Evolutionary conservation across 192 early-diverging fungal genomes (phyloP).

Genomic region (Dispira parvispora): DNA sequence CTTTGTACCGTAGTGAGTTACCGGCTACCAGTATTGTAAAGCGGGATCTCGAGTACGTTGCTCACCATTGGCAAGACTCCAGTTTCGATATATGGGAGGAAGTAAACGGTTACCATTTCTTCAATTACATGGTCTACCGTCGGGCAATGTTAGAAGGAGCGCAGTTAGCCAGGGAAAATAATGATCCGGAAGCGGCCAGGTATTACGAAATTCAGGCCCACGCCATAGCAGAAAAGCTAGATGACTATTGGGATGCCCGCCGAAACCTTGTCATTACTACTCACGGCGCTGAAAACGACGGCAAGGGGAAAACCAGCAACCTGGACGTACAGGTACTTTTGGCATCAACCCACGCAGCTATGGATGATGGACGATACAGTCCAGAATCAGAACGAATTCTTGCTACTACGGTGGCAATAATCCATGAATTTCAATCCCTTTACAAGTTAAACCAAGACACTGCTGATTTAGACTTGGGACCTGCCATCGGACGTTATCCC

Average conservation of each 20-base stretch:
- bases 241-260: conserved; percentile 26
- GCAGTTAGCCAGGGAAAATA: conserved; percentile 21
- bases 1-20: conserved; percentile 16
- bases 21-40: conserved; percentile 22
- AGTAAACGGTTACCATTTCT: conserved; percentile 45
- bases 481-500: conserved; percentile 52
- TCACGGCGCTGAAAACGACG: conserved; percentile 22
- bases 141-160: conserved; percentile 38
- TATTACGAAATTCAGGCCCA: conserved; percentile 21
- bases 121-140: conserved; percentile 44
- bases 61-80: conserved; percentile 23
- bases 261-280: conserved; percentile 23
- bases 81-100: conserved; percentile 70
- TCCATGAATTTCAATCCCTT: conserved; percentile 15
- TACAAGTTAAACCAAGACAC: conserved; percentile 30
- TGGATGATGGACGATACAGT: conserved; percentile 16
- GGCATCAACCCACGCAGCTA: conserved; percentile 28
- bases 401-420: conserved; percentile 15
- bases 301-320: conserved; percentile 25
- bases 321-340: conserved; percentile 45
- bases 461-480: conserved; percentile 15
- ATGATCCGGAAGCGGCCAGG: conserved; percentile 19
- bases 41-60: conserved; percentile 45
- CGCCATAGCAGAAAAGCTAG: conserved; percentile 17
- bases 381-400: conserved; percentile 19